Evolutionary conservation across 1,284 basidiomycete species (phyloP).

Genomic region (Rhodotorula sp.): DNA sequence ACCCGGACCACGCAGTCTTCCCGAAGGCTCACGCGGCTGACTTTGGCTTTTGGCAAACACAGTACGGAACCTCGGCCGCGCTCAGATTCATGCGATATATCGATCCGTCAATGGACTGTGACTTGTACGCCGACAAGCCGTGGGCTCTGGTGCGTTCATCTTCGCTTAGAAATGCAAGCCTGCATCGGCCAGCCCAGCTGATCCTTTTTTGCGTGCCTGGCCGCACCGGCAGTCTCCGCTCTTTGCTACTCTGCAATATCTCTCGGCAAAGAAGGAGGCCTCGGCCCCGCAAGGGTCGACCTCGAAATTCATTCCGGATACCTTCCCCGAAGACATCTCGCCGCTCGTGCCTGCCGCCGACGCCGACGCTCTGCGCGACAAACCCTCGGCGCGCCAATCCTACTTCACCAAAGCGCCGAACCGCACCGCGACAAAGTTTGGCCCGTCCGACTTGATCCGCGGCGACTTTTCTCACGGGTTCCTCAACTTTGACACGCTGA

Average conservation of each 20-base stretch:
- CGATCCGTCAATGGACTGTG: conserved; percentile 43
- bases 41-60: not conserved
- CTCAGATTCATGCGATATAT: conserved; percentile 40
- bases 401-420: conserved; percentile 29
- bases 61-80: conserved; percentile 40
- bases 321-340: conserved; percentile 37
- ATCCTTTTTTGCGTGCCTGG: no score
- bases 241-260: conserved; percentile 37
- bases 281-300: not conserved
- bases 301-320: conserved; percentile 19
- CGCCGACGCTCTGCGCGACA: conserved; percentile 60
- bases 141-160: conserved; percentile 38
- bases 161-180: not conserved
- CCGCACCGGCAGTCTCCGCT: conserved; percentile 32
- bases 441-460: conserved; percentile 10
- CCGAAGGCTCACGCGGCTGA: not conserved
- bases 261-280: conserved; percentile 19
- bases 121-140: conserved; percentile 44
- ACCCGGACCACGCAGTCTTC: not conserved
- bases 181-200: no score
- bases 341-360: conserved; percentile 9
- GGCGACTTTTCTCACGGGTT: conserved; percentile 40
- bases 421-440: conserved; percentile 15
- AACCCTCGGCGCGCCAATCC: conserved; percentile 33
- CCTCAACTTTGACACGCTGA: conserved; percentile 40